Evolutionary conservation across 1,284 basidiomycete genomes (phyloP).

Genomic region (Hemileia vastatrix): DNA sequence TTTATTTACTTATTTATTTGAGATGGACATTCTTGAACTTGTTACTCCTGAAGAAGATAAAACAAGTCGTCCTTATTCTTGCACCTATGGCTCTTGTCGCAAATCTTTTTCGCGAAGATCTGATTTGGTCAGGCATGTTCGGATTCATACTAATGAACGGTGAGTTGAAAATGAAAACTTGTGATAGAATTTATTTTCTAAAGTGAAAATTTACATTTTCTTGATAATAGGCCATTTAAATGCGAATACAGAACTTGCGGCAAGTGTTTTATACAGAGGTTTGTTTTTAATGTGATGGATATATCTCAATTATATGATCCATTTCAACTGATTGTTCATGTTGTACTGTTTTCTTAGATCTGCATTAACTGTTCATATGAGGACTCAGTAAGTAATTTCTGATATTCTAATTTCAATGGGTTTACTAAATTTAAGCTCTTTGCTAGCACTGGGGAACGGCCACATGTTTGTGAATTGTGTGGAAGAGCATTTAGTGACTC

Average conservation of each 20-base stretch:
- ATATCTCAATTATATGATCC: constrained; percentile 41
- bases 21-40: too few relatives aligned
- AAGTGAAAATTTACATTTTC: neutral
- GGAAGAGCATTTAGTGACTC: constrained; percentile 53
- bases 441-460: constrained; percentile 52
- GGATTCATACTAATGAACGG: constrained; percentile 47
- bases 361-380: constrained; percentile 38
- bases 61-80: constrained; percentile 41
- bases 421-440: constrained; percentile 3
- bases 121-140: constrained; percentile 48
- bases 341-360: constrained; percentile 19
- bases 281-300: constrained; percentile 17
- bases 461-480: constrained; percentile 51
- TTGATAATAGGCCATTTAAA: constrained; percentile 26
- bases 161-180: constrained; percentile 15
- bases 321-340: constrained; percentile 41
- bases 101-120: constrained; percentile 49
- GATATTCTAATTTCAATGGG: neutral
- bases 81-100: constrained; percentile 45
- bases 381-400: constrained; percentile 46
- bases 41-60: neutral
- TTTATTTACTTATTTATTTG: too few relatives aligned
- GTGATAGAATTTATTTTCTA: constrained; percentile 6
- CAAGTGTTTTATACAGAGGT: constrained; percentile 40
- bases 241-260: constrained; percentile 30